A percentile compares a stretch with the other conserved stretches of the same genome.
phyloP scores from a whole-genome alignment of 106 monocot genomes.

The Acanthochlamys bracteata region DNA sequence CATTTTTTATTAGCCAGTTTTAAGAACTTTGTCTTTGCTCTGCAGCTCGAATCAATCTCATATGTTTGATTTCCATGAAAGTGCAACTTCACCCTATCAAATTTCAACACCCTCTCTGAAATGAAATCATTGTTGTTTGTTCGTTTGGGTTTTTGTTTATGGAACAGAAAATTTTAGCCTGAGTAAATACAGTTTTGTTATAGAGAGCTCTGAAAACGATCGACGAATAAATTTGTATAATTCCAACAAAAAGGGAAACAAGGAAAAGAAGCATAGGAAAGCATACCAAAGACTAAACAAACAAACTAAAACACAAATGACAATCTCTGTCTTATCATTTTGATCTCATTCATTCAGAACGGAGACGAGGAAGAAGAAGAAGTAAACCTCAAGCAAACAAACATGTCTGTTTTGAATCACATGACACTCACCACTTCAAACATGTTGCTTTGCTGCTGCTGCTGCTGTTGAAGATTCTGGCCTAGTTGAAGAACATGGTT shows the following conservation, averaged over 20 bases:
- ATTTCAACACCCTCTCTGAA: no score
- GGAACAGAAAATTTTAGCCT: no score
- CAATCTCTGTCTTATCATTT: neutral
- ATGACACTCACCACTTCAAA: conserved; percentile 47
- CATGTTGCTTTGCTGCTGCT: conserved; percentile 13
- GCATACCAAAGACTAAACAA: neutral
- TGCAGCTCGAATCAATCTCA: no score
- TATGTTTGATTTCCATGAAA: no score
- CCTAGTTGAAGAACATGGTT: conserved; percentile 26
- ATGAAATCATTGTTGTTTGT: no score
- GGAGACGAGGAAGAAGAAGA: neutral
- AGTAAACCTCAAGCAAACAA: no score
- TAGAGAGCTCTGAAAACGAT: neutral
- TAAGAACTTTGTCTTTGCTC: no score
- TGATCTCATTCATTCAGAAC: neutral
- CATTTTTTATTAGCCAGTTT: no score
- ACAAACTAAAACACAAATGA: neutral
- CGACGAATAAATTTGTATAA: neutral
- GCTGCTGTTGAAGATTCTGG: conserved; percentile 25
- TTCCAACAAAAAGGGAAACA: conserved; percentile 9
- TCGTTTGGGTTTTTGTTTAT: no score
- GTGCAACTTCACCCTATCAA: no score
- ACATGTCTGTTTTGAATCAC: neutral
- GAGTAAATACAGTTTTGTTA: no score
- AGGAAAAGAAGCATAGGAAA: neutral